A percentile compares a stretch with the other conserved stretches of the same genome.
Conservation (phyloP, 768 basidiomycete species). For the Agrocybe pediades region DNA sequence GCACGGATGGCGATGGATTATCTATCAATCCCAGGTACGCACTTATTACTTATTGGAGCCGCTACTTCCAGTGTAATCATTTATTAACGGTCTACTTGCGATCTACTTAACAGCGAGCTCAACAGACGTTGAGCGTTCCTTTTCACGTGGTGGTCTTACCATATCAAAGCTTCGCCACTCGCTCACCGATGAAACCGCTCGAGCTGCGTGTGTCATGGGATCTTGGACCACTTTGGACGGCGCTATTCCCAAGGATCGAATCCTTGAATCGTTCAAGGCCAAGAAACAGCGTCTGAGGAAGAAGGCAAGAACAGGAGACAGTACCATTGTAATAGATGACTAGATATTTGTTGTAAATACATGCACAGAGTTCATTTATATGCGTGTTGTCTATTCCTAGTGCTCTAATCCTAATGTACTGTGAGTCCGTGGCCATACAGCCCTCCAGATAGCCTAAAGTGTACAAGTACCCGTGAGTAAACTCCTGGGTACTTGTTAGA, state of each 20-base stretch:
- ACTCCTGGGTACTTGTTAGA: slow-evolving; percentile 1
- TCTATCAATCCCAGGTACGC: slow-evolving; percentile 13
- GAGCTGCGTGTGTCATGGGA: slow-evolving; percentile 23
- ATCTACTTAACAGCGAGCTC: slow-evolving; percentile 22
- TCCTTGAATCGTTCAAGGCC: slow-evolving; percentile 8
- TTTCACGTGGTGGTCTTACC: slow-evolving; percentile 27
- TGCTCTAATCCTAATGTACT: no score
- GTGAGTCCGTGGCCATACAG: no score
- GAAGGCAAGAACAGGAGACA: slow-evolving; percentile 1
- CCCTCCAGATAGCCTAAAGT: no score
- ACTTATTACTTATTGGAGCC: not conserved
- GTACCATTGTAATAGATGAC: not conserved
- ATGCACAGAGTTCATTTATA: not conserved
- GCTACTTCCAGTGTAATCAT: not conserved
- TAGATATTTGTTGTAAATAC: not conserved
- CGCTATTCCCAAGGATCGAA: slow-evolving; percentile 2
- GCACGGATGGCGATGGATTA: slow-evolving; percentile 17
- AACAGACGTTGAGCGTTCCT: slow-evolving; percentile 28
- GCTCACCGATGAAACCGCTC: slow-evolving; percentile 23
- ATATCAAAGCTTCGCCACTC: slow-evolving; percentile 27
- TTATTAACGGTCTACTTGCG: slow-evolving; percentile 9
- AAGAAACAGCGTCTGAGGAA: slow-evolving; percentile 5
- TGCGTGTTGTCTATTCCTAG: no score
- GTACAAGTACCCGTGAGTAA: not conserved
- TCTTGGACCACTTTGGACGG: slow-evolving; percentile 17